Evolutionary conservation across 2,329 filamentous ascomycete genomes (phyloP).

Genomic region (Fusarium equiseti): DNA sequence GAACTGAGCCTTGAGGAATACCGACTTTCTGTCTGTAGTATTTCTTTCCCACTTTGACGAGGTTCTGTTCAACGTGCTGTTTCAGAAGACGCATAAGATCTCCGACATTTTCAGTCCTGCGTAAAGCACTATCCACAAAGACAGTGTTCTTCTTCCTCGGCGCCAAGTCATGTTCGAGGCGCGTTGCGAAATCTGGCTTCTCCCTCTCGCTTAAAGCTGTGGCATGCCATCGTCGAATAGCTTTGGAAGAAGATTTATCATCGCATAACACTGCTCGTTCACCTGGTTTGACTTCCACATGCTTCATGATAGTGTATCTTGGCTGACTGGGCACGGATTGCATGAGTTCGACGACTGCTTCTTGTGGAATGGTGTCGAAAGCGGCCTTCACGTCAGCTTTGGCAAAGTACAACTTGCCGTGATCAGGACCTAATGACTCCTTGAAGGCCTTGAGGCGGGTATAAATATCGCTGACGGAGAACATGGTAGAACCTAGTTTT

Average conservation of each 20-base stretch:
- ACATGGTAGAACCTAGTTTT: conserved; percentile 81
- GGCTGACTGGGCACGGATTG: conserved; percentile 65
- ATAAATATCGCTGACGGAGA: conserved; percentile 86
- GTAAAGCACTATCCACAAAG: conserved; percentile 78
- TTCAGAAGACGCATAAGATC: conserved; percentile 76
- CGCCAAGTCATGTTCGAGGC: conserved; percentile 57
- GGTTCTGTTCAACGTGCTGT: conserved; percentile 85
- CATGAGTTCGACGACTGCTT: conserved; percentile 76
- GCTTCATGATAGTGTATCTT: conserved; percentile 78
- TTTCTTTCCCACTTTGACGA: conserved; percentile 89
- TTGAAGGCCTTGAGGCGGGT: conserved; percentile 78
- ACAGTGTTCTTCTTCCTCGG: conserved; percentile 73
- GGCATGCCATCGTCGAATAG: conserved; percentile 64
- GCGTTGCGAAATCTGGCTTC: conserved; percentile 58
- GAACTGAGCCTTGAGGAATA: conserved; percentile 91
- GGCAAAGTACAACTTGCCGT: conserved; percentile 78
- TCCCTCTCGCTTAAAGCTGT: conserved; percentile 61
- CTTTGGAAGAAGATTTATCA: conserved; percentile 50
- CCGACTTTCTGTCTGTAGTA: conserved; percentile 89
- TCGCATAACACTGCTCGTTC: conserved; percentile 45
- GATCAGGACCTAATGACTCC: conserved; percentile 54
- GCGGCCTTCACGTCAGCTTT: conserved; percentile 93
- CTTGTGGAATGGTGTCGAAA: conserved; percentile 95
- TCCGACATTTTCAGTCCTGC: conserved; percentile 67
- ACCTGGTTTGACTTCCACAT: conserved; percentile 75